These are phyloP conservation scores for Rhodotorula sp. DNA, from an alignment of 1,284 basidiomycete species.

Conservation along the genomic window DNA sequence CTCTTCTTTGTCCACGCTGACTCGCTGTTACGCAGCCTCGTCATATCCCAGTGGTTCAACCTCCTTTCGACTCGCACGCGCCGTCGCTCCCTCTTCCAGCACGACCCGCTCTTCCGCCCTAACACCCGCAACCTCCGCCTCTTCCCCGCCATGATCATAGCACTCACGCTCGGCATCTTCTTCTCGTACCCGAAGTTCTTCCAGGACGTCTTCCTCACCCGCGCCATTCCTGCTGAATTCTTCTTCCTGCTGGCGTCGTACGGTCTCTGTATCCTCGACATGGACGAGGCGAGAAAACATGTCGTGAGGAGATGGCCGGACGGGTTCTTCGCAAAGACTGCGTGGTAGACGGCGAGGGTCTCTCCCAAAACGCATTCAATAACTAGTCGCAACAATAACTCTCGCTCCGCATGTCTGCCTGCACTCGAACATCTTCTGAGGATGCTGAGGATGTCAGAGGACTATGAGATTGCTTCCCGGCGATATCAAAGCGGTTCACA, in stretches of 20 bases:
- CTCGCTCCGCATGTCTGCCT: too few species aligned
- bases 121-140: constrained; percentile 51
- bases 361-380: too few species aligned
- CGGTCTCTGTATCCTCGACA: constrained; percentile 48
- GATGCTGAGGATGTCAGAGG: too few species aligned
- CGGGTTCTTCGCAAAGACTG: neutral
- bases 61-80: constrained; percentile 57
- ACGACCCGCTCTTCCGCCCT: constrained; percentile 51
- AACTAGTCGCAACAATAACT: too few species aligned
- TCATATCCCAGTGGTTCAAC: constrained; percentile 68
- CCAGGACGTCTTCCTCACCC: constrained; percentile 59
- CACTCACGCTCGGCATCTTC: constrained; percentile 52
- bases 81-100: constrained; percentile 55
- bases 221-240: constrained; percentile 56
- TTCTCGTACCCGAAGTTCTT: constrained; percentile 38
- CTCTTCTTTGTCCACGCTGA: neutral
- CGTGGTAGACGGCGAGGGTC: neutral
- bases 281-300: constrained; percentile 47
- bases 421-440: too few species aligned
- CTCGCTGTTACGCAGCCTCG: constrained; percentile 60
- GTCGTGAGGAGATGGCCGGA: neutral
- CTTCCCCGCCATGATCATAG: constrained; percentile 55
- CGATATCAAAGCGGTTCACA: too few species aligned
- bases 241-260: constrained; percentile 56
- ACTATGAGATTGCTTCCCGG: too few species aligned